These are phyloP conservation scores for Erucastrum elatum DNA, from an alignment of 345 rosid species.

Conservation along the genomic window DNA sequence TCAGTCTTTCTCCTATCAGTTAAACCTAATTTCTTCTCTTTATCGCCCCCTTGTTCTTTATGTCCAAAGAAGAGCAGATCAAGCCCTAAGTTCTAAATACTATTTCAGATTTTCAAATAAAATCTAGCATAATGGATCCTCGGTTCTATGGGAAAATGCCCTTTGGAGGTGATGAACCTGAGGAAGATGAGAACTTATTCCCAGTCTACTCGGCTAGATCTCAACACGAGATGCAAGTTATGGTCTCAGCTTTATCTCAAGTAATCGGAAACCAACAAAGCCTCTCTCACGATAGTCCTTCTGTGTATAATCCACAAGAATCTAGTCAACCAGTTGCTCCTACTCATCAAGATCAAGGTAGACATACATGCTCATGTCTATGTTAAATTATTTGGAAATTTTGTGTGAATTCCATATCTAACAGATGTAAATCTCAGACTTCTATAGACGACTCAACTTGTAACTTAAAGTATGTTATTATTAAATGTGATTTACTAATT, in stretches of 20 bases:
- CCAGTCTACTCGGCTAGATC: constrained; percentile 64
- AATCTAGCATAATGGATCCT: constrained; percentile 41
- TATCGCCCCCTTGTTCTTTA: constrained; percentile 18
- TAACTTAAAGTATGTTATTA: neutral
- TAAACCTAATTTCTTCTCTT: constrained; percentile 13
- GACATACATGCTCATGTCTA: neutral
- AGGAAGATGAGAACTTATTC: constrained; percentile 46
- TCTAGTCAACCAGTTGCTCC: constrained; percentile 33
- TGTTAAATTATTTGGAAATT: neutral
- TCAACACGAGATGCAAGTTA: constrained; percentile 61
- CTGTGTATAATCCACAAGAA: constrained; percentile 33
- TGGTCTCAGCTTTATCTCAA: constrained; percentile 72
- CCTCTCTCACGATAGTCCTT: constrained; percentile 26
- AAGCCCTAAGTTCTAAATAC: neutral
- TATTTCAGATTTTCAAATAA: neutral
- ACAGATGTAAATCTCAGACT: neutral
- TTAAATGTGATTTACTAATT: neutral
- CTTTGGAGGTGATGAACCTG: constrained; percentile 41
- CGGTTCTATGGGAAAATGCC: constrained; percentile 53
- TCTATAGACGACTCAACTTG: neutral
- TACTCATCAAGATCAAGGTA: constrained; percentile 39
- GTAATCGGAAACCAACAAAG: constrained; percentile 51
- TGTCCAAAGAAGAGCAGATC: constrained; percentile 11
- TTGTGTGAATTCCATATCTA: neutral
- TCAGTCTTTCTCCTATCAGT: neutral